A percentile compares a stretch with the other conserved stretches of the same genome.
Conservation (phyloP, 345 rosid species). For the rapeseed (Brassica napus) region Da-Ae NC_063438.1:24666501-24667000, state of each 20-base stretch:
- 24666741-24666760: conserved; percentile 45
- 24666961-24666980: conserved; percentile 38
- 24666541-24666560: conserved; percentile 76
- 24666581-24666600: conserved; percentile 53
- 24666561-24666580: conserved; percentile 86
- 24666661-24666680: conserved; percentile 43
- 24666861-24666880: conserved; percentile 44
- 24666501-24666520: conserved; percentile 46
- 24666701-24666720: conserved; percentile 49
- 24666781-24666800: conserved; percentile 52
- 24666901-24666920: conserved; percentile 35
- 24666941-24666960: conserved; percentile 38
- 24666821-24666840: conserved; percentile 51
- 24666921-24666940: conserved; percentile 44
- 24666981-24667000: conserved; percentile 40
- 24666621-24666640: conserved; percentile 48
- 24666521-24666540: conserved; percentile 59
- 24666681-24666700: conserved; percentile 57
- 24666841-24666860: conserved; percentile 51
- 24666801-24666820: conserved; percentile 64
- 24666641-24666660: conserved; percentile 51
- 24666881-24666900: conserved; percentile 46
- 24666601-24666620: conserved; percentile 48
- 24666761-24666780: conserved; percentile 39
- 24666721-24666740: conserved; percentile 53